phyloP scores from a whole-genome alignment of 1,139 yeast species.

The Suhomyces bolitotheri region DNA sequence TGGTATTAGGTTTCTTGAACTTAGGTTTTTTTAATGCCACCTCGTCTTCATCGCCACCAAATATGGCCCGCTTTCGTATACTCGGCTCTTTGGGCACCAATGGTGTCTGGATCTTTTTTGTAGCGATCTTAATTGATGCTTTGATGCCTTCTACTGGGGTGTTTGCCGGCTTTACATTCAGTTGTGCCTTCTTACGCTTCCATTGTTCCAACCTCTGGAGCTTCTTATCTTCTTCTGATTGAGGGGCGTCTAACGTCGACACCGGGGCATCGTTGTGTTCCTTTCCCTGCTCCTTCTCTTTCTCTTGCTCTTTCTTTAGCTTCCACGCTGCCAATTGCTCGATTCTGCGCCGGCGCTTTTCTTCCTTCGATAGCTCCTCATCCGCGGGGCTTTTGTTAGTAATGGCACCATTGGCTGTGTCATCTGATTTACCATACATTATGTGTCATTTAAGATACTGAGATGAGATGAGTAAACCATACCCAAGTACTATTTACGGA shows the following conservation, averaged over 20 bases:
- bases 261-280: not conserved
- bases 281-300: conserved; percentile 5
- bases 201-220: conserved; percentile 40
- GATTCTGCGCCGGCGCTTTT: conserved; percentile 37
- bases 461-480: conserved; percentile 10
- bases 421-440: conserved; percentile 5
- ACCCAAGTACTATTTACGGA: too few species aligned
- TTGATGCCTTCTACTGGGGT: conserved; percentile 3
- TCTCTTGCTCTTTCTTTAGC: conserved; percentile 34
- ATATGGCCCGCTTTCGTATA: conserved; percentile 9
- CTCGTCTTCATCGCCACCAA: conserved; percentile 25
- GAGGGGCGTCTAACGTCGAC: not conserved
- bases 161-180: conserved; percentile 12
- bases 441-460: not conserved
- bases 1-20: conserved; percentile 26
- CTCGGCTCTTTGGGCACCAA: conserved; percentile 6
- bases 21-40: conserved; percentile 18
- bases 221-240: conserved; percentile 5
- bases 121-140: conserved; percentile 5
- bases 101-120: conserved; percentile 1
- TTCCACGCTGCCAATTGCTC: conserved; percentile 47
- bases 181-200: conserved; percentile 32
- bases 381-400: conserved; percentile 18
- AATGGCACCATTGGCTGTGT: conserved; percentile 8
- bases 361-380: conserved; percentile 23